Evolutionary conservation across 2,329 filamentous ascomycete species (phyloP), one percentile per base, ranked within the genome.

Genomic region (Neofusicoccum ribis): DNA sequence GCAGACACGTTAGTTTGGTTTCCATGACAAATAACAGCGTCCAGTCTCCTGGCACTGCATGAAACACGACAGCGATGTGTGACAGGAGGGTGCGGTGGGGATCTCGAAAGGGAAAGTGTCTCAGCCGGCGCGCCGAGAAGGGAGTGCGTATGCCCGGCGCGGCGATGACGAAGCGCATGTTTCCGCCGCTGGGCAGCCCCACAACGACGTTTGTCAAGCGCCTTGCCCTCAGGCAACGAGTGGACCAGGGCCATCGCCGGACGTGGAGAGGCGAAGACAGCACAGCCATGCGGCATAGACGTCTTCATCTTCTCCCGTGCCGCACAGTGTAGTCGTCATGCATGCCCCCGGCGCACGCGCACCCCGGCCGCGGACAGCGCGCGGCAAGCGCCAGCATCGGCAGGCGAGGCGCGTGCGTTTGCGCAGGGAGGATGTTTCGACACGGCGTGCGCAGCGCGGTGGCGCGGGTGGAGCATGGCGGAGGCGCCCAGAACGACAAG

Each of bases 261-360:
- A 17, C 2, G 36, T 17, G 36, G 36, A 43, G 37, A n/a, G 23
- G 12, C 8, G 12, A 23, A 41, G 52, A 43, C 36, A 36, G 14
- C 20, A 46, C n/a, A 54, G 51, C 51, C 31, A 9, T 5, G 9
- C 6, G 51, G 39, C 50, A 20, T 5, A 41, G 23, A 8, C 20
- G 39, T 9, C 37, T 41, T n/a, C 20, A 1, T 9, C 14, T 34
- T 58, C 11, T 31, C 12, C 4, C 12, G 12, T n/a, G 39, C 37
- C n/a, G 39, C 52, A 44, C 34, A 2, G 31, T 39, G 54, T 27
- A 44, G 54, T 46, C 54, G 54, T 59, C 54, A 59, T 59, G 39
- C 39, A 34, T 31, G 23, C n/a, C 36, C 34, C 34, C 34, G 9
- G 31, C 3, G 27, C 27, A 52, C 31, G 4, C 52, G 39, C 20